Base-by-base conservation (phyloP, 148 eudicot species). In the Vaccinium myrtillus region DNA sequence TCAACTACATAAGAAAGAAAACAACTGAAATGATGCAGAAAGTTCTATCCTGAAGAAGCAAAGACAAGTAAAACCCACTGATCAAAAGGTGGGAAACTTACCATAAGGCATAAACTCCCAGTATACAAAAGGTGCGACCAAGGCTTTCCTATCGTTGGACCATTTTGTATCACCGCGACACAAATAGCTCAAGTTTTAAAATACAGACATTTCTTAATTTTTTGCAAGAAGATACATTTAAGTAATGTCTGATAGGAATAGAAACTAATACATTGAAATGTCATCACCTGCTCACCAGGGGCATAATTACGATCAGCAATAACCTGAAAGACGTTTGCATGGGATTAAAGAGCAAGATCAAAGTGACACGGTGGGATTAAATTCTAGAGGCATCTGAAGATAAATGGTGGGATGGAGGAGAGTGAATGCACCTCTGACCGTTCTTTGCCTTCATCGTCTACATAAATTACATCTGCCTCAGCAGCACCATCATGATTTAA, bases 241-340 rank as follows among this genome's bases (percentile, higher is more conserved):
- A 32, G 67, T 25, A 8, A 80, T 54, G 69, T 61, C 8, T 61
- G 69, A 69, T 12, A 30, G 49, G 25, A 79, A 46, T n/a, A 77
- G 46, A 80, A 69, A 51, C 50, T 36, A 85, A 55, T 77, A 12
- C 19, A 71, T 10, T 39, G 46, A 65, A 77, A 81, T 80, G 16
- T 71, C 25, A 27, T 43, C 80, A 93, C 97, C 95, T 95, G 91
- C 88, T 95, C 98, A 84, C 93, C 98, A 67, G 92, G 92, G 87
- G 67, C 88, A 87, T 93, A 95, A 70, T 89, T 82, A 71, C 92
- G 91, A 88, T 95, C 98, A 73, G 98, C 95, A 89, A 93, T 85
- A 86, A 95, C 98, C 98, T 94, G 90, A 85, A 50, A 56, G 63
- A n/a, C 15, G 76, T 76, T 43, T 71, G 27, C 27, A 49, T 36